Conservation (phyloP, 108 stramenopile species). For the Epithemia pelagica region DNA sequence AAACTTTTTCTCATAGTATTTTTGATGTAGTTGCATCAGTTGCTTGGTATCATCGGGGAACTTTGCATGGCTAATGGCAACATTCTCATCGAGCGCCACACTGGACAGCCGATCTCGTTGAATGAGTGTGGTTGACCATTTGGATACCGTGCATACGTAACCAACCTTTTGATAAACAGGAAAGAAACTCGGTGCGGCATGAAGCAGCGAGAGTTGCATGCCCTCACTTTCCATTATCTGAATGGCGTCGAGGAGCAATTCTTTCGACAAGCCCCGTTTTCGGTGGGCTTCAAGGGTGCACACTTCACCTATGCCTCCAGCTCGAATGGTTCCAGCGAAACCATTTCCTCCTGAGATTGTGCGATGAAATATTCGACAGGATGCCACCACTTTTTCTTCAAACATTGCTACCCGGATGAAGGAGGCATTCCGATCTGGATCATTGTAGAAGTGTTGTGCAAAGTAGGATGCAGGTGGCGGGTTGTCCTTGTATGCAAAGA, state of each 20-base stretch:
- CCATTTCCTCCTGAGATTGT: conserved; percentile 24
- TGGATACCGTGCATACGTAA: conserved; percentile 28
- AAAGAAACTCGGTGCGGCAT: conserved; percentile 60
- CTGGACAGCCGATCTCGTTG: background rate
- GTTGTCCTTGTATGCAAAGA: conserved; percentile 63
- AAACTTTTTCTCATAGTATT: conserved; percentile 56
- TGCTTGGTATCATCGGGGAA: conserved; percentile 54
- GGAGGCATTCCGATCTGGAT: conserved; percentile 41
- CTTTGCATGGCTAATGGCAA: conserved; percentile 29
- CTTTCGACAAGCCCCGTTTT: conserved; percentile 46
- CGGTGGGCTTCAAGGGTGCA: conserved; percentile 52
- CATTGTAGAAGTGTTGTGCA: conserved; percentile 57
- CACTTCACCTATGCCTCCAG: conserved; percentile 77
- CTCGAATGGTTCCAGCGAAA: conserved; percentile 11
- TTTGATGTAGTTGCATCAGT: conserved; percentile 36
- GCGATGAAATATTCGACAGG: conserved; percentile 55
- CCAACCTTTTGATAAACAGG: conserved; percentile 49
- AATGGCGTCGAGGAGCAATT: conserved; percentile 49
- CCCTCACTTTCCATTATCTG: conserved; percentile 39
- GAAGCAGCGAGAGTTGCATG: conserved; percentile 51
- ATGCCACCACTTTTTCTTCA: conserved; percentile 45
- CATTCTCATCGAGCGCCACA: background rate
- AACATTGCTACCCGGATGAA: conserved; percentile 43
- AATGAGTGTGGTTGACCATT: conserved; percentile 29
- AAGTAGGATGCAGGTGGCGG: conserved; percentile 64